Evolutionary conservation across 257 asterid genomes (phyloP).

Genomic region (Przewalskia tangutica): DNA sequence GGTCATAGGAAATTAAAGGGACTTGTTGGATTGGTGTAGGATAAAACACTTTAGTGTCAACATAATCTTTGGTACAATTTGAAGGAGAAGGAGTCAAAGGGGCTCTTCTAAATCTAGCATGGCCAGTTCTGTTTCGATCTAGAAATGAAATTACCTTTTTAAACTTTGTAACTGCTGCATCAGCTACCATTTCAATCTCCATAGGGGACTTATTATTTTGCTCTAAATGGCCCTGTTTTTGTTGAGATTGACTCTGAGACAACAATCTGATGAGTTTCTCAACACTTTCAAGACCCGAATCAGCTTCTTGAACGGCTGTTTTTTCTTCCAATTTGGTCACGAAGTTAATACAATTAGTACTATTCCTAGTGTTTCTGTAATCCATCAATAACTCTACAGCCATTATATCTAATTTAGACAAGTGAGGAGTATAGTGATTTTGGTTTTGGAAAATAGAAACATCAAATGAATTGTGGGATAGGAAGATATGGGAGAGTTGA

Average conservation of each 20-base stretch:
- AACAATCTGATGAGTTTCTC: conserved; percentile 51
- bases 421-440: background rate
- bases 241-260: conserved; percentile 18
- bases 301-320: conserved; percentile 50
- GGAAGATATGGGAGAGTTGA: background rate
- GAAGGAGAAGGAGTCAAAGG: conserved; percentile 29
- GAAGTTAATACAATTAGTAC: background rate
- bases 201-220: background rate
- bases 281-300: conserved; percentile 64
- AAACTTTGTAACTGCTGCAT: conserved; percentile 51
- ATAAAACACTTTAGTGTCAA: conserved; percentile 36
- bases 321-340: conserved; percentile 29
- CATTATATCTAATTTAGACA: conserved; percentile 24
- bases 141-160: conserved; percentile 50
- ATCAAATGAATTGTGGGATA: background rate
- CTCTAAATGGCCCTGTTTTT: conserved; percentile 1
- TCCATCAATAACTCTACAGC: conserved; percentile 77
- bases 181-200: conserved; percentile 39
- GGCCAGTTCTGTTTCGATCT: conserved; percentile 67
- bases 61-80: conserved; percentile 1
- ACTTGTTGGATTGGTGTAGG: conserved; percentile 86
- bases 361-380: conserved; percentile 22
- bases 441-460: background rate
- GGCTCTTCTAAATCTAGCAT: conserved; percentile 83
- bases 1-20: conserved; percentile 13